These are phyloP conservation scores for Elongisporangium undulatum DNA, from an alignment of 352 stramenopile genomes.

Conservation along the genomic window DNA sequence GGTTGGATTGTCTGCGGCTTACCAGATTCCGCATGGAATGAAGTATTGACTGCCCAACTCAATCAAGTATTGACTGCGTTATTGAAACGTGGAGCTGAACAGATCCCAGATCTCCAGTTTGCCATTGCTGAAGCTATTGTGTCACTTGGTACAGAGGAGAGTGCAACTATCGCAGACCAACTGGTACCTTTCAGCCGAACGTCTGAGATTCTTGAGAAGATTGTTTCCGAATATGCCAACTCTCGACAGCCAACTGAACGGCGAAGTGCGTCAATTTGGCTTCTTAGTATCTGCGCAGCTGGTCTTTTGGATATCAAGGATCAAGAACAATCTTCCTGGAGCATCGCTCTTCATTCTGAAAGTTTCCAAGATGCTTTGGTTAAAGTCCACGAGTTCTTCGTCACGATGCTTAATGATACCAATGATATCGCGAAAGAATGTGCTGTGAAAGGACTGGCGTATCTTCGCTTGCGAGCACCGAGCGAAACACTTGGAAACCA, in stretches of 20 bases:
- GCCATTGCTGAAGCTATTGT: slow-evolving; percentile 46
- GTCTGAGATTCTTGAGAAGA: slow-evolving; percentile 28
- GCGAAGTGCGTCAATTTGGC: slow-evolving; percentile 54
- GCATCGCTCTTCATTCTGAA: not conserved
- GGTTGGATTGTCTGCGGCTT: slow-evolving; percentile 24
- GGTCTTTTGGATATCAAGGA: slow-evolving; percentile 13
- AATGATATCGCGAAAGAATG: slow-evolving; percentile 66
- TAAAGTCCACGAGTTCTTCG: slow-evolving; percentile 66
- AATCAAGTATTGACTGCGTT: slow-evolving; percentile 21
- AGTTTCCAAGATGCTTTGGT: slow-evolving; percentile 13
- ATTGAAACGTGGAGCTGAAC: slow-evolving; percentile 16
- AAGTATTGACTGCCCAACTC: slow-evolving; percentile 13
- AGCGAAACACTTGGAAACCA: slow-evolving; percentile 43
- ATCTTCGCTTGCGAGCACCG: slow-evolving; percentile 54
- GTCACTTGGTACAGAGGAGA: slow-evolving; percentile 33
- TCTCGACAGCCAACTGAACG: slow-evolving; percentile 39
- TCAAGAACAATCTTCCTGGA: not conserved
- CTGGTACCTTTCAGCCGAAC: slow-evolving; percentile 26
- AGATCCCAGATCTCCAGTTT: slow-evolving; percentile 49
- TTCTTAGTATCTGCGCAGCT: slow-evolving; percentile 64
- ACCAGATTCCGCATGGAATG: slow-evolving; percentile 9
- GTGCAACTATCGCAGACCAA: not conserved
- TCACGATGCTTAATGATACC: slow-evolving; percentile 76
- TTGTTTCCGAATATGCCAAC: slow-evolving; percentile 29
- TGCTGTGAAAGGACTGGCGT: slow-evolving; percentile 73